A percentile compares a stretch with the other conserved stretches of the same genome.
phyloP scores from a whole-genome alignment of 2,329 filamentous ascomycete genomes.

The Colletotrichum spaethianum region DNA sequence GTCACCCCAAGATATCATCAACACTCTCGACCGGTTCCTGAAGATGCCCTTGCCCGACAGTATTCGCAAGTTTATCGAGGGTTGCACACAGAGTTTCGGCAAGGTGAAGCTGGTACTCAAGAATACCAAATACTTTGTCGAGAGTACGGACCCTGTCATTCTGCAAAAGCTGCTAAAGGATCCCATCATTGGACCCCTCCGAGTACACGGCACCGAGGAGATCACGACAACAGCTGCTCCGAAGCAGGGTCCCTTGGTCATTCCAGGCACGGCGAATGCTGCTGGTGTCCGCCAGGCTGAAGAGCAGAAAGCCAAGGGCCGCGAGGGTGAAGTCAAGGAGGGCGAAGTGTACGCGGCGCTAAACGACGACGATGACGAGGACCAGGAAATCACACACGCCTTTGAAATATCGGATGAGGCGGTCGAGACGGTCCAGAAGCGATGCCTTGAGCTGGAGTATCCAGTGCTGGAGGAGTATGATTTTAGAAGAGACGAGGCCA shows the following conservation, averaged over 20 bases:
- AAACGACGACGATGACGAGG: constrained; percentile 90
- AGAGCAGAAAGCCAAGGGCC: constrained; percentile 59
- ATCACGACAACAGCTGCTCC: constrained; percentile 87
- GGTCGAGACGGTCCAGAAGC: constrained; percentile 90
- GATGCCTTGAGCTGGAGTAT: constrained; percentile 87
- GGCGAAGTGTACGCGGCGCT: constrained; percentile 79
- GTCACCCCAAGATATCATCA: constrained; percentile 89
- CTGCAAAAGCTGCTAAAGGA: constrained; percentile 91
- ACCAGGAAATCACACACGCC: constrained; percentile 88
- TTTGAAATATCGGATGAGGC: constrained; percentile 90
- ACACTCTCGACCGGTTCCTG: constrained; percentile 87
- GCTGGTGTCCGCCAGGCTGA: constrained; percentile 85
- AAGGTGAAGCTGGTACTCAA: constrained; percentile 97
- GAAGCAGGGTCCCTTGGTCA: constrained; percentile 89
- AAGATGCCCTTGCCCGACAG: constrained; percentile 90
- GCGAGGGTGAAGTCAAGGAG: constrained; percentile 68
- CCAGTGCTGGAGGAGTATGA: constrained; percentile 98
- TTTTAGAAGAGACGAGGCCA: constrained; percentile 90
- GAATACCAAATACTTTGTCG: constrained; percentile 93
- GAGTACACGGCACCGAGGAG: constrained; percentile 79
- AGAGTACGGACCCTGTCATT: constrained; percentile 89
- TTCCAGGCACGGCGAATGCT: constrained; percentile 94
- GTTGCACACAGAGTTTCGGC: constrained; percentile 90
- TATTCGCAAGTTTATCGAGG: constrained; percentile 82
- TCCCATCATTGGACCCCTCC: constrained; percentile 82